Evolutionary conservation across 495 filamentous ascomycete species (phyloP).

Genomic region (Collariella sp.): DNA sequence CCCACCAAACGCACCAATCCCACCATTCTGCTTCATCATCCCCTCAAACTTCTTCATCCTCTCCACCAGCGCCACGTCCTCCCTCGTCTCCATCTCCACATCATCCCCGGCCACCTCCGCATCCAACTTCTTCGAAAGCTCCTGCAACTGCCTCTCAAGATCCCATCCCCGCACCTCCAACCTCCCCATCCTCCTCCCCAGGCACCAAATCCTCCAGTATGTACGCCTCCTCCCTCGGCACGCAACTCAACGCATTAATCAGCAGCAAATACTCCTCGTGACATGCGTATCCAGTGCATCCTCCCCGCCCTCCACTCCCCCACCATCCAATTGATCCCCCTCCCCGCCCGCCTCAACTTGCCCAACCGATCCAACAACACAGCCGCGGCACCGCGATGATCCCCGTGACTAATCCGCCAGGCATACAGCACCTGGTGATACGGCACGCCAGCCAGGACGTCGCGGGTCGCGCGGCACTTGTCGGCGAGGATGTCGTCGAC

Average conservation of each 20-base stretch:
- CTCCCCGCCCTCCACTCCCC: constrained; percentile 40
- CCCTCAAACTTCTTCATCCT: constrained; percentile 17
- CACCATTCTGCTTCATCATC: not conserved
- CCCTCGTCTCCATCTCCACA: constrained; percentile 15
- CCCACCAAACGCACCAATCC: too few relatives aligned
- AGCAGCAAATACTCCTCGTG: constrained; percentile 65
- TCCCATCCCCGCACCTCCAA: constrained; percentile 26
- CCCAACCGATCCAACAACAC: constrained; percentile 56
- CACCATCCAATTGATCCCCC: constrained; percentile 38
- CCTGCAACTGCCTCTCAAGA: constrained; percentile 20
- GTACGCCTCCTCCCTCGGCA: constrained; percentile 72
- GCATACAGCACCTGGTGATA: constrained; percentile 82
- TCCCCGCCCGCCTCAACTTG: constrained; percentile 43
- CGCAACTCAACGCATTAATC: constrained; percentile 80
- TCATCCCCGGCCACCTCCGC: not conserved
- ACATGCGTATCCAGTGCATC: constrained; percentile 50
- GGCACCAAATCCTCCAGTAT: constrained; percentile 41
- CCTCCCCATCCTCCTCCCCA: constrained; percentile 26
- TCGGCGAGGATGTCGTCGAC: constrained; percentile 71
- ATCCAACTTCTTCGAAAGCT: constrained; percentile 18
- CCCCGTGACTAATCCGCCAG: constrained; percentile 71
- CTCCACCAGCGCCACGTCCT: constrained; percentile 18
- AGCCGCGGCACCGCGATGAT: constrained; percentile 82
- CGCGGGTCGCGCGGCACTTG: constrained; percentile 49
- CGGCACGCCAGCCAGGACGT: constrained; percentile 49